A percentile compares a stretch with the other conserved stretches of the same genome.
Conservation (phyloP, 2,329 filamentous ascomycete genomes). For the Chrysosporium keratinophilum region DNA sequence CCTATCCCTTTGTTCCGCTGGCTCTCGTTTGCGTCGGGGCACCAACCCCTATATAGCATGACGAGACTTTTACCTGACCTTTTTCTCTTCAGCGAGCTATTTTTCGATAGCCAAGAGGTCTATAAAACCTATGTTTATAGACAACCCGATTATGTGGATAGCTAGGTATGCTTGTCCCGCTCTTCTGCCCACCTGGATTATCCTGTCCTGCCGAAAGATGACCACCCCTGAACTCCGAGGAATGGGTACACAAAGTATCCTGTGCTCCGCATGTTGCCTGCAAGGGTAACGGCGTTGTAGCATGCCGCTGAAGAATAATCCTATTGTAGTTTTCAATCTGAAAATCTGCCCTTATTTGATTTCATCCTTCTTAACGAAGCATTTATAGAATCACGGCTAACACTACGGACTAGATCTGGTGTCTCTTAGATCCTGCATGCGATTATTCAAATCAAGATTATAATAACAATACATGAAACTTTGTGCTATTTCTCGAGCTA, state of each 20-base stretch:
- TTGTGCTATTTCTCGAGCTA: neutral
- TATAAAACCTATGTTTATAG: neutral
- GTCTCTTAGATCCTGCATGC: too few relatives aligned
- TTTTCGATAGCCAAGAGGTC: too few relatives aligned
- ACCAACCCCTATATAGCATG: neutral
- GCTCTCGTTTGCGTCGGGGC: neutral
- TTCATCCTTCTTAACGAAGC: too few relatives aligned
- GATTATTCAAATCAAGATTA: neutral
- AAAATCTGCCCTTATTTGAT: conserved; percentile 11
- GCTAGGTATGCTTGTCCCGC: neutral
- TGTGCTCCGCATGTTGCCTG: conserved; percentile 18
- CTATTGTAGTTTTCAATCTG: conserved; percentile 38
- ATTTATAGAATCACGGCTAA: too few relatives aligned
- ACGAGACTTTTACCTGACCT: neutral
- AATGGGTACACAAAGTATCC: conserved; percentile 11
- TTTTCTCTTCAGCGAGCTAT: neutral
- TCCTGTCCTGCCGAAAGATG: neutral
- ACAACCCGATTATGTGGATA: neutral
- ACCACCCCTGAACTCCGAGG: neutral
- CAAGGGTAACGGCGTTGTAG: conserved; percentile 24
- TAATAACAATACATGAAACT: too few relatives aligned
- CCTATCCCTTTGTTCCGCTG: neutral
- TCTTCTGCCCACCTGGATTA: neutral
- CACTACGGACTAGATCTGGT: too few relatives aligned
- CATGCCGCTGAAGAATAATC: conserved; percentile 31